phyloP scores from a whole-genome alignment of 1,284 basidiomycete species.

The Boletus semigastroideus region DNA sequence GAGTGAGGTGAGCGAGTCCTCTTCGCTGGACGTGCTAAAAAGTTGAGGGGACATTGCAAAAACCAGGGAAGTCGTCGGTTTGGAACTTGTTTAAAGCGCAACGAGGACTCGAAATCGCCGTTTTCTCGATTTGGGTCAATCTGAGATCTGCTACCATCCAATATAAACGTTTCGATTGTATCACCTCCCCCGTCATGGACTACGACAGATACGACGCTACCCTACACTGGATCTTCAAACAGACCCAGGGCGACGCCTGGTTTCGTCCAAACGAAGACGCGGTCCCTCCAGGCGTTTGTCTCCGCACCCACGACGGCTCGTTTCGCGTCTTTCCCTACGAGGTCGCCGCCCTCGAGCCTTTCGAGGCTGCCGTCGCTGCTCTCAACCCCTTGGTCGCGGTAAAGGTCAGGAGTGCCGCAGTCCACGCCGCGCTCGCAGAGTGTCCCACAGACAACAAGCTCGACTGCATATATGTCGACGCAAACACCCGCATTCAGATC shows the following conservation, averaged over 20 bases:
- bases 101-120: slow-evolving; percentile 13
- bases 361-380: slow-evolving; percentile 68
- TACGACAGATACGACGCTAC: slow-evolving; percentile 39
- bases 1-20: slow-evolving; percentile 26
- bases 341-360: slow-evolving; percentile 62
- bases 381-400: slow-evolving; percentile 83
- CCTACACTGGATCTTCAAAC: slow-evolving; percentile 39
- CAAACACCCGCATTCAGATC: slow-evolving; percentile 70
- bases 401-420: slow-evolving; percentile 75
- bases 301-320: slow-evolving; percentile 59
- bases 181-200: slow-evolving; percentile 29
- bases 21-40: slow-evolving; percentile 28
- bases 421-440: slow-evolving; percentile 74
- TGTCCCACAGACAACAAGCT: slow-evolving; percentile 43
- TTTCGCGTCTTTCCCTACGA: slow-evolving; percentile 77
- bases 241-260: slow-evolving; percentile 60
- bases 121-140: slow-evolving; percentile 15
- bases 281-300: slow-evolving; percentile 59
- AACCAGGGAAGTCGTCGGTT: too few relatives aligned
- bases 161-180: slow-evolving; percentile 9
- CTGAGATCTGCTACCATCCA: slow-evolving; percentile 14
- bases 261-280: slow-evolving; percentile 52
- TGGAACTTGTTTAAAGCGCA: background rate
- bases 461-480: slow-evolving; percentile 58
- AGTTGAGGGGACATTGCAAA: slow-evolving; percentile 21